Evolutionary conservation across 2,329 filamentous ascomycete genomes (phyloP).

Genomic region (Monilinia laxa): DNA sequence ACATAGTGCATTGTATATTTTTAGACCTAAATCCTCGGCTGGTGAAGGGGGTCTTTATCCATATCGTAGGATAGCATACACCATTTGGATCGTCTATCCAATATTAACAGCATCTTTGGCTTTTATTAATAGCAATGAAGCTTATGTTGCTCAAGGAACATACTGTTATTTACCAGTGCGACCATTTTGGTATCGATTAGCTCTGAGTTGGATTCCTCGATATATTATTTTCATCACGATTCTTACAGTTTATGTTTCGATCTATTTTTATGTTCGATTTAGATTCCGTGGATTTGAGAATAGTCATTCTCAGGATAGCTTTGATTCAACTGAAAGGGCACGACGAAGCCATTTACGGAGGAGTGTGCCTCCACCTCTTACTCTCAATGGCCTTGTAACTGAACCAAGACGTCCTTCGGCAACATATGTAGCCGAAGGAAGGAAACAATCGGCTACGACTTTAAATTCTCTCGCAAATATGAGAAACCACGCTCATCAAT

Average conservation of each 20-base stretch:
- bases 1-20: conserved; percentile 71
- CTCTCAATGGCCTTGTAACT: conserved; percentile 37
- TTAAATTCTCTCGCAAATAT: conserved; percentile 26
- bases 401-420: conserved; percentile 27
- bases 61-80: conserved; percentile 61
- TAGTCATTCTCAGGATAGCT: conserved; percentile 22
- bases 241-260: conserved; percentile 61
- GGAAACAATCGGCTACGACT: conserved; percentile 30
- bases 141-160: conserved; percentile 62
- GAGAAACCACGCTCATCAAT: conserved; percentile 32
- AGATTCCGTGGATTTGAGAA: conserved; percentile 38
- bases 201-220: conserved; percentile 70
- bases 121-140: conserved; percentile 55
- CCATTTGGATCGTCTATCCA: conserved; percentile 57
- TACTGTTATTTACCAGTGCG: conserved; percentile 69
- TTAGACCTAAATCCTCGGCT: conserved; percentile 51
- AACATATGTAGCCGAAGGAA: conserved; percentile 20
- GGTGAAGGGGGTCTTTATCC: conserved; percentile 67
- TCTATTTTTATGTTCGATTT: conserved; percentile 65
- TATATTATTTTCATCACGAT: conserved; percentile 67
- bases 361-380: conserved; percentile 33
- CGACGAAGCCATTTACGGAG: conserved; percentile 22
- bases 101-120: conserved; percentile 60
- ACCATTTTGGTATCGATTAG: conserved; percentile 67
- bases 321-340: conserved; percentile 22